Evolutionary conservation across 2,329 filamentous ascomycete genomes (phyloP), one percentile per base, ranked within the genome.

Genomic region (Aureobasidium sp.): DNA sequence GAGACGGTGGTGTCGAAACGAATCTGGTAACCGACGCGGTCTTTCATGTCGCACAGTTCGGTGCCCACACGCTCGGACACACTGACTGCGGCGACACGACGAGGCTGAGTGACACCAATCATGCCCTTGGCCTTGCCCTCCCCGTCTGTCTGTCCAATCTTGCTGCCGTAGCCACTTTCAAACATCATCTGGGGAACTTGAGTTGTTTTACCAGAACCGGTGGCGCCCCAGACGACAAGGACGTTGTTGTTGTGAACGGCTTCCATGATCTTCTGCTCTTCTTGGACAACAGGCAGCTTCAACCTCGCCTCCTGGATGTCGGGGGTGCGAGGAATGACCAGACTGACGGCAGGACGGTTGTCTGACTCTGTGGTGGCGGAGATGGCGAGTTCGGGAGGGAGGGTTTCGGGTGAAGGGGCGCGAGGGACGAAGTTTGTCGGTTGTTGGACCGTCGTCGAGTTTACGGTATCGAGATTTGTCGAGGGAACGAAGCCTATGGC

Each of bases 201-300:
- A 0, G 94, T 99, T 0, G 95, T 99, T 76, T 99, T 99, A 73
- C 94, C 94, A 65, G 91, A 97, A 75, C 94, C 94, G 37, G 95
- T 99, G 15, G 91, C 88, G 75, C 94, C 94, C 77, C 93, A 97
- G 8, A 99, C 85, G 12, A 99, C 88, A 1, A 97, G 89, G 3
- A 91, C 86, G 58, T 93, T 84, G 72, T 97, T 89, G 71, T 93
- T 93, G 74, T 97, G 88, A 53, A 99, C 91, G 0, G 92, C 91
- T 75, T 99, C 94, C 92, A 99, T 97, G 34, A 99, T 92, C 70
- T 88, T 91, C 72, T 99, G 94, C 74, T 99, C 94, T 73, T 97
- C 92, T 1, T 90, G 90, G 1, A 97, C 91, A 1, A 99, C 90
- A 0, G 94, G 94, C 17, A 99, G 81, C 62, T 89, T 85, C 51